A percentile compares a stretch with the other conserved stretches of the same genome.
phyloP scores from a whole-genome alignment of 2,329 filamentous ascomycete species.

The Botryotinia narcissicola region DNA sequence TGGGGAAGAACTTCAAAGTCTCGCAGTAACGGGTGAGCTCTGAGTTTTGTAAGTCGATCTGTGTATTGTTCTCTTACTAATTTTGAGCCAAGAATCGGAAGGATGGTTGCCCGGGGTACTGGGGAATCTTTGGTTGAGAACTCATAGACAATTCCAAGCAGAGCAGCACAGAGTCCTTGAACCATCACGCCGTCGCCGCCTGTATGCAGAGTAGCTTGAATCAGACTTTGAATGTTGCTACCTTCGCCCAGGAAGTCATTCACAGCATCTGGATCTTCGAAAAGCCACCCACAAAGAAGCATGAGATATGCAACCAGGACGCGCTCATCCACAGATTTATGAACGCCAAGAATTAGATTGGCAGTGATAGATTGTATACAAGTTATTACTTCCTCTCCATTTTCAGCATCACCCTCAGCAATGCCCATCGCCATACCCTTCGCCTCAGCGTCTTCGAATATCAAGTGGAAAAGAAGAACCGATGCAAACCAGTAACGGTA shows the following conservation, averaged over 20 bases:
- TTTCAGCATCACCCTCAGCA: constrained; percentile 83
- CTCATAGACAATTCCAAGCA: constrained; percentile 89
- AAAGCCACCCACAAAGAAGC: constrained; percentile 85
- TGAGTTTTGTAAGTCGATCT: constrained; percentile 73
- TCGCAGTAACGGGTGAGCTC: constrained; percentile 74
- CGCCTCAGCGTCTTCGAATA: constrained; percentile 75
- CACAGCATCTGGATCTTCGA: constrained; percentile 85
- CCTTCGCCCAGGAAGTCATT: constrained; percentile 92
- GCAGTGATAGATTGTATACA: constrained; percentile 85
- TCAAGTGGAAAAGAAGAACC: constrained; percentile 79
- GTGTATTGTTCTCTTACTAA: constrained; percentile 86
- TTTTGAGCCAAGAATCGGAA: constrained; percentile 71
- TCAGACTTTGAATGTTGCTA: constrained; percentile 83
- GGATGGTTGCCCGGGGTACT: constrained; percentile 75
- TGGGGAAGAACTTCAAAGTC: constrained; percentile 88
- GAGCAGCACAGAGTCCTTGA: constrained; percentile 77
- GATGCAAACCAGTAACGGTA: constrained; percentile 90
- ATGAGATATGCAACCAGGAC: constrained; percentile 84
- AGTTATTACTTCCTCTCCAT: constrained; percentile 91
- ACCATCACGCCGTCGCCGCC: constrained; percentile 62
- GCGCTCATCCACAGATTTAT: constrained; percentile 73
- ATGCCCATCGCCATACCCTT: constrained; percentile 79
- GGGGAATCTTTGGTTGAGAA: constrained; percentile 98
- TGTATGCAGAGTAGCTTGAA: constrained; percentile 66
- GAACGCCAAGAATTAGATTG: constrained; percentile 78